phyloP scores from a whole-genome alignment of 306 rosid species.

The cucumber (Cucumis sativus) region DNA sequence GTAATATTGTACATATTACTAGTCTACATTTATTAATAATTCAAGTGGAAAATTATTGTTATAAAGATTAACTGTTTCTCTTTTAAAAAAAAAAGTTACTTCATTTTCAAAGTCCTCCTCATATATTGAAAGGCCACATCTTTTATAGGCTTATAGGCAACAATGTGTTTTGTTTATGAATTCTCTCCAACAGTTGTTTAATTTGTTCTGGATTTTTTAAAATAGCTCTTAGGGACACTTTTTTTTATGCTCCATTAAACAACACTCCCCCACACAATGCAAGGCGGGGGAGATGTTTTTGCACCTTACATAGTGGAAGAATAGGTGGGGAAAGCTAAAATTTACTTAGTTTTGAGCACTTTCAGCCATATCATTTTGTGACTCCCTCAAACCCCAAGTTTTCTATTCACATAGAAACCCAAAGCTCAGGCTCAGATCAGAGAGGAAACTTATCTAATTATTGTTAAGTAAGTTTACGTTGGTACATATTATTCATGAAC shows the following conservation, averaged over 20 bases:
- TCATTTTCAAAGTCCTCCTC: neutral
- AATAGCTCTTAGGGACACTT: neutral
- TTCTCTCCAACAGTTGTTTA: neutral
- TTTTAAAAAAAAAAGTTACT: neutral
- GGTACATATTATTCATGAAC: no score
- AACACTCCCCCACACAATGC: neutral
- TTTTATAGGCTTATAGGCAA: neutral
- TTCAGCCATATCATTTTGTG: no score
- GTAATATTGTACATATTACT: conserved; percentile 26
- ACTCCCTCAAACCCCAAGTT: no score
- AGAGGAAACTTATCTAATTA: no score
- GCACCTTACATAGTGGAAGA: neutral
- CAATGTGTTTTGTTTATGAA: neutral
- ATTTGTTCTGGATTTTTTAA: neutral
- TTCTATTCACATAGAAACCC: no score
- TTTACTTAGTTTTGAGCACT: neutral
- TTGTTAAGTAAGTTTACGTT: no score
- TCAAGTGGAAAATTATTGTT: conserved; percentile 18
- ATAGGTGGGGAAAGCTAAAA: neutral
- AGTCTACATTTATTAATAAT: neutral
- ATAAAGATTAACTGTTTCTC: conserved; percentile 14
- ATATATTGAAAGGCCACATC: neutral
- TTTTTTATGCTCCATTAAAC: neutral
- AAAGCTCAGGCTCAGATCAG: no score
- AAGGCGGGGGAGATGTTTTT: neutral